Base-by-base conservation (phyloP, 2,329 filamentous ascomycete species). In the Hirsutella rhossiliensis region DNA sequence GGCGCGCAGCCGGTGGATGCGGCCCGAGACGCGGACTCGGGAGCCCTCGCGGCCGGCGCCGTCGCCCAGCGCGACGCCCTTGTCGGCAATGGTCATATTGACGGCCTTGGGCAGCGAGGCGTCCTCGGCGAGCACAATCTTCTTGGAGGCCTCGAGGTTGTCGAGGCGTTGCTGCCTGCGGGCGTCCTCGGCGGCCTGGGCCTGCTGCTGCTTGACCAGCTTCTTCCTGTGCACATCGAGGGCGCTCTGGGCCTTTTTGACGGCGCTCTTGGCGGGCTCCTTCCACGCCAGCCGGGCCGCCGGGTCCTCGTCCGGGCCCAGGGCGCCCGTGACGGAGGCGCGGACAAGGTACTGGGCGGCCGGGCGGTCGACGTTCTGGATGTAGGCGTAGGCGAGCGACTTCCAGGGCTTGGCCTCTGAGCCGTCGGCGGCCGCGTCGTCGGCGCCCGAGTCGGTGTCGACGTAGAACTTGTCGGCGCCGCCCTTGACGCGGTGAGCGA, bases 191-290 rank as follows among this genome's bases (percentile, higher is more conserved):
- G 81, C 75, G 39, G 82, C 78, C 44, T 80, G 82, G 50, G 79
- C 68, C 58, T 88, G 82, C 40, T 43, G 39, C 45, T 44, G 45
- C 43, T 47, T 47, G 36, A 23, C 45, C 18, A 47, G 42, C 73
- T 94, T 94, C 75, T 87, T 89, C 75, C 87, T 84, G 64, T 86
- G 79, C 50, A 75, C 72, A 52, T 87, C 84, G 51, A 79, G 79
- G 50, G 80, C 79, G 62, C 80, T 81, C 68, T 78, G 78, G 4
- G 83, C 84, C 67, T 94, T 94, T 72, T 94, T 95, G 59, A 87
- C 63, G 19, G 86, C 87, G 47, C 83, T 84, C 70, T 92, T 94
- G 48, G 84, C 82, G 18, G 80, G 83, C 44, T 83, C 80, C 68
- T 89, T 90, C 84, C 83, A 95, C 54, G 79, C 75, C 50, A 82